Evolutionary conservation across 495 filamentous ascomycete species (phyloP).

Genomic region (Antarctomyces pellizariae): DNA sequence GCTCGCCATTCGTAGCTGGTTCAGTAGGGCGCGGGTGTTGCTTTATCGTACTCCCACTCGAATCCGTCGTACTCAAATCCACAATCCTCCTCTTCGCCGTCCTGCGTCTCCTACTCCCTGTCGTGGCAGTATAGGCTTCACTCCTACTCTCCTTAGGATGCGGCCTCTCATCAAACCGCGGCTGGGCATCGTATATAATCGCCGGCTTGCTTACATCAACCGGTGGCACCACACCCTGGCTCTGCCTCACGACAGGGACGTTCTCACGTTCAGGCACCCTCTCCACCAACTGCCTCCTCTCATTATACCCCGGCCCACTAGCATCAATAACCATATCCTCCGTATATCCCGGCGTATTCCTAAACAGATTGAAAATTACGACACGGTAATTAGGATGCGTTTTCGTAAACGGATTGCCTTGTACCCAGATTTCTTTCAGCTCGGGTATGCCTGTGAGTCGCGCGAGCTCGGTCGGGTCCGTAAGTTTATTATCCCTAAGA

Average conservation of each 20-base stretch:
- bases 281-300: slow-evolving; percentile 69
- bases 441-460: slow-evolving; percentile 77
- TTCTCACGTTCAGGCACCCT: slow-evolving; percentile 47
- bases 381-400: slow-evolving; percentile 69
- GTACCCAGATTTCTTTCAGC: slow-evolving; percentile 75
- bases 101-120: slow-evolving; percentile 19
- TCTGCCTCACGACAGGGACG: slow-evolving; percentile 58
- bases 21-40: no score
- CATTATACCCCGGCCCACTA: slow-evolving; percentile 53
- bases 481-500: slow-evolving; percentile 72
- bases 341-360: slow-evolving; percentile 68
- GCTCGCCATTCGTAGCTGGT: no score
- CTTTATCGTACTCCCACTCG: no score
- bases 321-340: slow-evolving; percentile 82
- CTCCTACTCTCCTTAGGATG: slow-evolving; percentile 21
- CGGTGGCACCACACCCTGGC: no score
- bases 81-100: slow-evolving; percentile 55
- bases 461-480: slow-evolving; percentile 76
- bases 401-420: slow-evolving; percentile 72
- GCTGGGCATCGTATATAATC: slow-evolving; percentile 24
- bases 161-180: slow-evolving; percentile 14
- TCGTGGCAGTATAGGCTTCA: slow-evolving; percentile 27
- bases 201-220: slow-evolving; percentile 39
- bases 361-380: slow-evolving; percentile 89
- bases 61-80: slow-evolving; percentile 47